Evolutionary conservation across 495 filamentous ascomycete species (phyloP).

Genomic region (Podospora comata): DNA sequence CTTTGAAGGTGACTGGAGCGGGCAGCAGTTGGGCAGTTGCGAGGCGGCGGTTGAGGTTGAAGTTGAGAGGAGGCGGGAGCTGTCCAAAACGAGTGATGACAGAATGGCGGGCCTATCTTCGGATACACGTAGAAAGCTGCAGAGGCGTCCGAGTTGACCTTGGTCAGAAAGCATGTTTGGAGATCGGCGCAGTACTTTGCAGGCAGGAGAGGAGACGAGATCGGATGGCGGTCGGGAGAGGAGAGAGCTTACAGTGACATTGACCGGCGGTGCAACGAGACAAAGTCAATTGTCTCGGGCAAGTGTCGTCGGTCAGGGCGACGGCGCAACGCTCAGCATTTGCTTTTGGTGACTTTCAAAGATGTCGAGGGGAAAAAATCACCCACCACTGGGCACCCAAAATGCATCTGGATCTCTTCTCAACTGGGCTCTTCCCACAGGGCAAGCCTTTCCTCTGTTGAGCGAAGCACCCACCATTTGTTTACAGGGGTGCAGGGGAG

Average conservation of each 20-base stretch:
- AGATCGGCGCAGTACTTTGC: too few species aligned
- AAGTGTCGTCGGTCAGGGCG: neutral
- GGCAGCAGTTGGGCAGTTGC: conserved; percentile 7
- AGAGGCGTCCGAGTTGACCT: neutral
- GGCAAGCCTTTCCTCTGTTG: conserved; percentile 9
- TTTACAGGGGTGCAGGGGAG: conserved; percentile 14
- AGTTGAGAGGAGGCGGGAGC: neutral
- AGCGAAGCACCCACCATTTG: conserved; percentile 5
- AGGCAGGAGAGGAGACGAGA: neutral
- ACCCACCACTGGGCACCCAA: neutral
- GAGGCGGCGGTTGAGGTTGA: neutral
- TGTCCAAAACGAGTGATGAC: conserved; percentile 20
- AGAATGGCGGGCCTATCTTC: conserved; percentile 8
- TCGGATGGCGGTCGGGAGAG: neutral
- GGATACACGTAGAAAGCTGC: conserved; percentile 12
- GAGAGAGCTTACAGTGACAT: conserved; percentile 33
- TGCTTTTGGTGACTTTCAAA: neutral
- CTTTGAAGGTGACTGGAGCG: conserved; percentile 10
- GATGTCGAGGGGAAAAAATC: neutral
- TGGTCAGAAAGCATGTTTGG: conserved; percentile 12
- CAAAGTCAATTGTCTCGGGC: conserved; percentile 30
- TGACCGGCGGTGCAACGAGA: conserved; percentile 22
- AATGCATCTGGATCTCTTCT: neutral
- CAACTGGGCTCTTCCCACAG: neutral
- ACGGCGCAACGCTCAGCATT: neutral